Percentiles rank a stretch among this genome's conserved stretches.
Evolutionary conservation across 202 grass and related monocot genomes (phyloP).

Genomic region (Carex arenaria): DNA sequence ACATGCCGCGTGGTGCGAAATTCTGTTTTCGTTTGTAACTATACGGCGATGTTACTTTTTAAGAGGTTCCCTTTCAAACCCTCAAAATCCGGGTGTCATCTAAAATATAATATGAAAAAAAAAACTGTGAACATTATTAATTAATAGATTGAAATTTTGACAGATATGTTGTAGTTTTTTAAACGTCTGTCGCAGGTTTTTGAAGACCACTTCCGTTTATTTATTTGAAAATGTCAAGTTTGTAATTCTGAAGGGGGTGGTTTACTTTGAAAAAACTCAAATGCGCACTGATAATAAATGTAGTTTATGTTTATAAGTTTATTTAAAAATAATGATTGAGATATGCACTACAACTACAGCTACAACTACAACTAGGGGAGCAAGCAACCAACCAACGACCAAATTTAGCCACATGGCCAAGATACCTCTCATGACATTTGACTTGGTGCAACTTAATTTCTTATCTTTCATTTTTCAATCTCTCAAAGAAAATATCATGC

Average conservation of each 20-base stretch:
- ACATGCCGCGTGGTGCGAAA: not conserved
- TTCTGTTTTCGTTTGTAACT: not conserved
- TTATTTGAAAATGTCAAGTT: not conserved
- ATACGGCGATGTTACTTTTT: not conserved
- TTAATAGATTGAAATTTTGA: not conserved
- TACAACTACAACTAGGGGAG: not conserved
- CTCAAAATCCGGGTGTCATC: not conserved
- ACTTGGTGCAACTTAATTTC: not conserved
- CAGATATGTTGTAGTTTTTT: not conserved
- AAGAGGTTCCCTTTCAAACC: not conserved
- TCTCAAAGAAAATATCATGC: not conserved
- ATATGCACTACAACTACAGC: not conserved
- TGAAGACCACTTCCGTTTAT: not conserved
- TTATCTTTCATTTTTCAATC: not conserved
- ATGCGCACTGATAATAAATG: not conserved
- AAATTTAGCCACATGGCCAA: not conserved
- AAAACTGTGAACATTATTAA: not conserved
- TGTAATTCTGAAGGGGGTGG: not conserved
- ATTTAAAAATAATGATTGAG: not conserved
- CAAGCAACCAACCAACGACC: not conserved
- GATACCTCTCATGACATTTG: not conserved
- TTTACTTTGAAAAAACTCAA: conserved; percentile 2
- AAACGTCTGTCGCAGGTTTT: not conserved
- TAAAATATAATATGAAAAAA: not conserved
- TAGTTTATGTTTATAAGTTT: not conserved